Conservation (phyloP, 768 basidiomycete species). For the Boletus rex-veris region DNA sequence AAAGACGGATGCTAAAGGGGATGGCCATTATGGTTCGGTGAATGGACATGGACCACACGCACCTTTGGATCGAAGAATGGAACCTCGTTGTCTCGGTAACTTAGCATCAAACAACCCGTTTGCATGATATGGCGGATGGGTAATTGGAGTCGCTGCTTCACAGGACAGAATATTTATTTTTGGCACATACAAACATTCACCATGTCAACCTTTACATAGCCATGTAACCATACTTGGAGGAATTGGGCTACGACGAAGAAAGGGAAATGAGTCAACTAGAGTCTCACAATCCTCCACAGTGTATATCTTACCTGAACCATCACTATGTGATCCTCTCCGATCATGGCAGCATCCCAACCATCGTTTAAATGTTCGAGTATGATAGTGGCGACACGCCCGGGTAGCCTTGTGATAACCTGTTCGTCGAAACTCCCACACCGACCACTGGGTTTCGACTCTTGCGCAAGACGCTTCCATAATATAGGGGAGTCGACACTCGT, state of each 20-base stretch:
- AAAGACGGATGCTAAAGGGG: too few relatives aligned
- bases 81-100: too few relatives aligned
- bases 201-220: constrained; percentile 20
- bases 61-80: too few relatives aligned
- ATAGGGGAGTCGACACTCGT: constrained; percentile 4
- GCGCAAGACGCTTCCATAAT: constrained; percentile 19
- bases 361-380: constrained; percentile 9
- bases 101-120: too few relatives aligned
- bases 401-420: constrained; percentile 27
- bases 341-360: constrained; percentile 33
- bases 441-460: constrained; percentile 2
- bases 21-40: too few relatives aligned
- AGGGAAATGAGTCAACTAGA: neutral
- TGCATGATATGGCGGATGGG: neutral
- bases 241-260: constrained; percentile 6
- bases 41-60: too few relatives aligned
- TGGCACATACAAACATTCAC: neutral
- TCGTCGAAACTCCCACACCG: constrained; percentile 17
- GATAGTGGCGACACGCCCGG: constrained; percentile 25
- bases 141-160: neutral
- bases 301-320: constrained; percentile 29
- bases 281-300: neutral
- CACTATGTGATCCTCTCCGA: constrained; percentile 35
- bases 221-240: constrained; percentile 24
- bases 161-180: neutral